Base-by-base conservation (phyloP, 2,329 filamentous ascomycete genomes). In the Botrytis aclada region DNA sequence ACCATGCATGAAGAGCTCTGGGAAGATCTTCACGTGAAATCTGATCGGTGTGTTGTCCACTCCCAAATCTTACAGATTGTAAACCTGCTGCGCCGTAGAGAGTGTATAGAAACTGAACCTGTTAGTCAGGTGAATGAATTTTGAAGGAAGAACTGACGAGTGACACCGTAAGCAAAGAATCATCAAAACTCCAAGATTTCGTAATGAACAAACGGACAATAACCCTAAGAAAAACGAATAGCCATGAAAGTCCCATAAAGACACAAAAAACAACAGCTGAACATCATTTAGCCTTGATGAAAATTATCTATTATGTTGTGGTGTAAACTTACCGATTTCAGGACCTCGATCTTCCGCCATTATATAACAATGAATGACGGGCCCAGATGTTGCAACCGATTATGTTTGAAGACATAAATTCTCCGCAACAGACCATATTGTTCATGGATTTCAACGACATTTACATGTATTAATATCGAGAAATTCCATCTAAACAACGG, bases 1-100 rank as follows among this genome's bases (percentile, higher is more conserved):
- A 88, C 86, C 86, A 88, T 60, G 70, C 77, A 51, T 72, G 72
- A 1, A 78, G 58, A 10, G 77, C 77, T 58, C 64, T 75, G 2
- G 77, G 73, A 7, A 77, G 32, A 58, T 78, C 69, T 43, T 64
- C 32, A 6, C 34, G 51, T 22, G 73, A 45, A 32, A 79, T 75
- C 25, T 75, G 67, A 14, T 65, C 39, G 3, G 74, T 22, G 56
- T 77, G 77, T 43, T 72, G 65, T 32, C 78, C 78, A 37, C 70
- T 77, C 8, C 78, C 78, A 47, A 75, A 76, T 32, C 72, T 67
- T 1, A 79, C 61, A 34, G 74, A 76, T 9, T 62, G 47, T 18
- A 78, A 67, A n/a, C 69, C 70, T 58, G 62, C 74, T 25, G 70
- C 61, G 37, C 60, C 58, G 43, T 79, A 77, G 9, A 73, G 58